Base-by-base conservation (phyloP, 2,329 filamentous ascomycete genomes). In the Colletotrichum australisinense region DNA sequence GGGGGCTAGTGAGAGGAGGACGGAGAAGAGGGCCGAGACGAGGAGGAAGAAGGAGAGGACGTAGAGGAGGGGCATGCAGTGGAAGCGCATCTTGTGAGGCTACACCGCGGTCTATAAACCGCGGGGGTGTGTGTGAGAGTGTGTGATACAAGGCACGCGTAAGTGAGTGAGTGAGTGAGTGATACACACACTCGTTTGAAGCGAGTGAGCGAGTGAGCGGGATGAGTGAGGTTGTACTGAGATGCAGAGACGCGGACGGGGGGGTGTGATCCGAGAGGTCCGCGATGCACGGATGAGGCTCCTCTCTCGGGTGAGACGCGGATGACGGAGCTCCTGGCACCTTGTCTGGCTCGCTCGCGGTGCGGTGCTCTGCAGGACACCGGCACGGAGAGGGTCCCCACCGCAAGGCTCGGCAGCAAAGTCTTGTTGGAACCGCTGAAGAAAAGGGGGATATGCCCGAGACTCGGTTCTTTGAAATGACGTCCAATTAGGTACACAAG, bases 1-100 rank as follows among this genome's bases (percentile, higher is more conserved):
- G 1, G 77, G 76, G 1, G 74, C 67, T 19, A 79, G 69, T 35
- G 74, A 73, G 53, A 80, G 69, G 38, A 81, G 76, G 49, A 72
- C 63, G 67, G 74, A 76, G 53, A 79, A 77, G 62, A 80, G 74
- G 30, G 73, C 52, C 22, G 69, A 75, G 4, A 78, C 75, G 56
- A 75, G 67, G 65, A 77, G 4, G 69, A 77, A 60, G 28, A 75
- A 67, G 58, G 64, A 70, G 46, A 76, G 52, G 12, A 75, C 64
- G 73, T 76, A 75, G 58, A 75, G 71, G 8, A 73, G 70, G 53
- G 70, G 64, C 62, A 74, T 63, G 71, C 68, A 74, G 57, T 73
- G 70, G 55, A 73, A 70, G 4, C 70, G 70, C 70, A 73, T 73
- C 19, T 64, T 56, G 14, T 59, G n/a, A 55, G 66, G 28, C 26